Conservation (phyloP, 345 rosid genomes). For the Cochlearia excelsa region DNA sequence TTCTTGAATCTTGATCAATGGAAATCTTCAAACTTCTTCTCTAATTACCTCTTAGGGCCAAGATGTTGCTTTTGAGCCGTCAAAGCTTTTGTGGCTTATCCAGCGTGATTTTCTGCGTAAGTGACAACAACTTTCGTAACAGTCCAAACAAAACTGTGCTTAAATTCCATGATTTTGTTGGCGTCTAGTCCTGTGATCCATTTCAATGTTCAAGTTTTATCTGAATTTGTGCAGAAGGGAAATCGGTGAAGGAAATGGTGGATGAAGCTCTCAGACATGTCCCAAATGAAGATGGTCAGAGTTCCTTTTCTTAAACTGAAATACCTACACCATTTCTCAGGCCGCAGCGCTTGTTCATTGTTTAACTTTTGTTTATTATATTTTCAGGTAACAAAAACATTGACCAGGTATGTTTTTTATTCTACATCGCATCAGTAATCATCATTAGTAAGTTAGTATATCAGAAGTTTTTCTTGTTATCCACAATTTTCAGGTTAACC, state of each 20-base stretch:
- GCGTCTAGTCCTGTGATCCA: constrained; percentile 16
- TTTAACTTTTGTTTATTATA: constrained; percentile 31
- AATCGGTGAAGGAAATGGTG: constrained; percentile 96
- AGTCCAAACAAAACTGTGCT: constrained; percentile 4
- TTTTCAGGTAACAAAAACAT: constrained; percentile 89
- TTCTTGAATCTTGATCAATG: constrained; percentile 18
- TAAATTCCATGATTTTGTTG: background rate
- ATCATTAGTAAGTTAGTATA: constrained; percentile 26
- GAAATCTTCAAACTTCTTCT: constrained; percentile 18
- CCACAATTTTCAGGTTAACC: constrained; percentile 64
- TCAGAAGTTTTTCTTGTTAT: constrained; percentile 24
- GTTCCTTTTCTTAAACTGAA: constrained; percentile 29
- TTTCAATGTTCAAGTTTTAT: constrained; percentile 16
- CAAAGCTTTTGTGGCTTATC: constrained; percentile 97
- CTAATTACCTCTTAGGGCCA: constrained; percentile 62
- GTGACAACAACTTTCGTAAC: constrained; percentile 31
- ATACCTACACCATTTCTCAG: constrained; percentile 15
- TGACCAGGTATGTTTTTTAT: constrained; percentile 57
- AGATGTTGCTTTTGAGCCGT: constrained; percentile 96
- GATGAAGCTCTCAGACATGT: constrained; percentile 84
- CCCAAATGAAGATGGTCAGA: constrained; percentile 72
- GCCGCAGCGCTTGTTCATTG: constrained; percentile 22
- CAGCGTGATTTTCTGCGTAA: constrained; percentile 99
- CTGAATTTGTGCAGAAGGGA: constrained; percentile 67
- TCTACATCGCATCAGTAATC: constrained; percentile 12